phyloP scores from a whole-genome alignment of 1,139 yeast genomes.

The Magnusiomyces sp. region DNA sequence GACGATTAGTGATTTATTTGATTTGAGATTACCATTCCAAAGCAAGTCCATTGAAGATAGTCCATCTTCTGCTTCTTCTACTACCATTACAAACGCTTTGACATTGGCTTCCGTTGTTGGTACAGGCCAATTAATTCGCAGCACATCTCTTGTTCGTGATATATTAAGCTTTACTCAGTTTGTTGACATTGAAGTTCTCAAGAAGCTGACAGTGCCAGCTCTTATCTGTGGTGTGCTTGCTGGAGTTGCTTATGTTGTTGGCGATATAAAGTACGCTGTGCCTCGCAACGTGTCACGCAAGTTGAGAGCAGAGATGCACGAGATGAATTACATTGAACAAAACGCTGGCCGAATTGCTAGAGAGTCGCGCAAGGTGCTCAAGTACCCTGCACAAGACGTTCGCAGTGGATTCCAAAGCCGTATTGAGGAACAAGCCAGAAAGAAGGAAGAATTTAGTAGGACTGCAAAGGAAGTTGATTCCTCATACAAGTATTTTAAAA shows the following conservation, averaged over 20 bases:
- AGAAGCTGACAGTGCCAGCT: conserved; percentile 41
- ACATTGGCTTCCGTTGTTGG: conserved; percentile 35
- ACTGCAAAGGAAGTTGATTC: conserved; percentile 48
- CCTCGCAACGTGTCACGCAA: conserved; percentile 76
- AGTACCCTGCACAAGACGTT: conserved; percentile 77
- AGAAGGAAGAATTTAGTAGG: conserved; percentile 48
- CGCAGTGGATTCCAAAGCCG: conserved; percentile 64
- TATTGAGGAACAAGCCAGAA: conserved; percentile 54
- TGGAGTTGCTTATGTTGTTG: conserved; percentile 56
- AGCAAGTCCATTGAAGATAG: conserved; percentile 31
- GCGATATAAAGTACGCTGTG: conserved; percentile 82
- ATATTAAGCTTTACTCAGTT: conserved; percentile 21
- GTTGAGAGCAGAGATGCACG: conserved; percentile 52
- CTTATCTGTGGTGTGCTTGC: conserved; percentile 47
- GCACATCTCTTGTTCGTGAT: conserved; percentile 24
- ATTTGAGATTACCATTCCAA: conserved; percentile 31
- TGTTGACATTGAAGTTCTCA: conserved; percentile 18
- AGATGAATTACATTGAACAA: conserved; percentile 64
- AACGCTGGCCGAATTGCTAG: conserved; percentile 73
- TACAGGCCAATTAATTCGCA: conserved; percentile 27
- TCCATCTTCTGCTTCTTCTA: conserved; percentile 17
- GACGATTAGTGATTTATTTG: conserved; percentile 63
- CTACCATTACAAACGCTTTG: conserved; percentile 33
- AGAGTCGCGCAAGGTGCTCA: conserved; percentile 75
- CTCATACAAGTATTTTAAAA: conserved; percentile 53